Percentiles rank a stretch among this genome's conserved stretches.
phyloP scores from a whole-genome alignment of 129 eudicot species.

The Logfia minima region DNA sequence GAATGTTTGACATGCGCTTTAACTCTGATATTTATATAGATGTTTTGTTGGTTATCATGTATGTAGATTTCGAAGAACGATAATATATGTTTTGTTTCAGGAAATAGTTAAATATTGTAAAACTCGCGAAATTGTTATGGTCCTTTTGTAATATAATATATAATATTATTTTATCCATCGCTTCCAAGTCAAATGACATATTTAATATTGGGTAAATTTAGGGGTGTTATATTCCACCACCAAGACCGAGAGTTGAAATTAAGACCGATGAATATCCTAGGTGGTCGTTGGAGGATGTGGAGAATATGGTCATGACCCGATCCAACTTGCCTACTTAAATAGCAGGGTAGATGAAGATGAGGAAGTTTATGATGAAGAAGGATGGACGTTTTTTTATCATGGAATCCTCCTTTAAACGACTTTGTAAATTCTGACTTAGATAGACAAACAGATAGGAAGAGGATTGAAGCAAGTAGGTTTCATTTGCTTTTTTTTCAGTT shows the following conservation, averaged over 20 bases:
- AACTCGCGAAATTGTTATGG: too few species aligned
- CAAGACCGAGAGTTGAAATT: slow-evolving; percentile 24
- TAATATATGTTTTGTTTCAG: too few species aligned
- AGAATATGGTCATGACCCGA: slow-evolving; percentile 50
- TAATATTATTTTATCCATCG: too few species aligned
- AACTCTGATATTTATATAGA: too few species aligned
- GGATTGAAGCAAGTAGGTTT: neutral
- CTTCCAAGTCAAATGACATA: too few species aligned
- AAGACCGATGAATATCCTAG: slow-evolving; percentile 50
- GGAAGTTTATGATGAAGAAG: slow-evolving; percentile 69
- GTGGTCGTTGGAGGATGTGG: slow-evolving; percentile 55
- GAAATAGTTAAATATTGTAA: too few species aligned
- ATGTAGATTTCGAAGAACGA: too few species aligned
- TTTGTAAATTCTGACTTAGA: slow-evolving; percentile 36
- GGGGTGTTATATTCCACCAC: too few species aligned
- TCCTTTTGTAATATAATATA: too few species aligned
- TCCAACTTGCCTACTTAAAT: slow-evolving; percentile 45
- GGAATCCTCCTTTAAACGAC: slow-evolving; percentile 16
- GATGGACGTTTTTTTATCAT: slow-evolving; percentile 3
- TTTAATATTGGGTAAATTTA: too few species aligned
- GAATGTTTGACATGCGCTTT: too few species aligned
- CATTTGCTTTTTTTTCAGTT: neutral
- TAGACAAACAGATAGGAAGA: slow-evolving; percentile 15
- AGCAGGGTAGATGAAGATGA: slow-evolving; percentile 51
- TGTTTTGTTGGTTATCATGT: too few species aligned